Conservation (phyloP, 495 filamentous ascomycete species). For the Tuber melanosporum region DNA sequence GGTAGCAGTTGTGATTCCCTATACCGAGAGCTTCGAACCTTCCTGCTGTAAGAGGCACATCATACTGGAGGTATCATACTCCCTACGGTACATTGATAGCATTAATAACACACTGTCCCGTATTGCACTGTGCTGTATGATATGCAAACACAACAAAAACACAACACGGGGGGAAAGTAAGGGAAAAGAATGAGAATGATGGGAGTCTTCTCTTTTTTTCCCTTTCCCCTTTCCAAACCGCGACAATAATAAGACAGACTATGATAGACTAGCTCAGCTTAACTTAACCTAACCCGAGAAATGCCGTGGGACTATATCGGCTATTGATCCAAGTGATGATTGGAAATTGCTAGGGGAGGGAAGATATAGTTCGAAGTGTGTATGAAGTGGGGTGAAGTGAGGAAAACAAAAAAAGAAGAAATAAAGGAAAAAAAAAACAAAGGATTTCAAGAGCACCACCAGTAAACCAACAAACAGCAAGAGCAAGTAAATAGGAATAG, state of each 20-base stretch:
- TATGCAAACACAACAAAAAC: not conserved
- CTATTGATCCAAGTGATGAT: not conserved
- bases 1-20: not conserved
- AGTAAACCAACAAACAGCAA: slow-evolving; percentile 3
- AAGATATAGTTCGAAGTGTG: not conserved
- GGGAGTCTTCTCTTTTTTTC: not conserved
- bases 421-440: slow-evolving; percentile 2
- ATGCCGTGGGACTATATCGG: not conserved
- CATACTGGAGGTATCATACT: too few species aligned
- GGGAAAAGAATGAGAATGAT: not conserved
- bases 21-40: not conserved
- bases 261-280: not conserved
- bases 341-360: not conserved
- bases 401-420: not conserved
- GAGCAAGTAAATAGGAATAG: not conserved
- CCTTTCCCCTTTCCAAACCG: not conserved
- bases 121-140: not conserved
- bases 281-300: not conserved
- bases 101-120: not conserved
- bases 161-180: not conserved
- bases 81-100: not conserved
- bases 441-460: not conserved
- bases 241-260: not conserved
- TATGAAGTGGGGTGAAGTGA: slow-evolving; percentile 4
- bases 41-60: not conserved